Conservation (phyloP, 768 basidiomycete species). For the Mycena galericulata region DNA sequence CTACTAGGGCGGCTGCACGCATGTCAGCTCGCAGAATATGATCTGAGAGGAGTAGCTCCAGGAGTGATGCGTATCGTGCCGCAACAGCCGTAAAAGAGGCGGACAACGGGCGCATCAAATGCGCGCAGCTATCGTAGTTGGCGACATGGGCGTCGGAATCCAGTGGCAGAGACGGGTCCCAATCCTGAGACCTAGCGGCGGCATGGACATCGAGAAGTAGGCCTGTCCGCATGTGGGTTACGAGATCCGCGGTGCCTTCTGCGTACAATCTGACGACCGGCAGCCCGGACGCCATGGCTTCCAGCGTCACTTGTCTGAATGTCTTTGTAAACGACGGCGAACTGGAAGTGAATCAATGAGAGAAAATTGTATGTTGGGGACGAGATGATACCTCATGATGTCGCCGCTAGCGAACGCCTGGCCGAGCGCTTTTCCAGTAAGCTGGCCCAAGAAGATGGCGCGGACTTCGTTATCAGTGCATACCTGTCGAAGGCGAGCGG, state of each 20-base stretch:
- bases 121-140: slow-evolving; percentile 1
- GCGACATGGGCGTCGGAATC: not conserved
- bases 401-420: slow-evolving; percentile 55
- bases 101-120: slow-evolving; percentile 7
- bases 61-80: not conserved
- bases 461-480: slow-evolving; percentile 3
- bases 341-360: slow-evolving; percentile 2
- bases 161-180: not conserved
- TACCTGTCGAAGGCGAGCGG: not conserved
- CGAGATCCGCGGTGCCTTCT: slow-evolving; percentile 21
- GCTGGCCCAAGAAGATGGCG: slow-evolving; percentile 52
- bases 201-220: slow-evolving; percentile 3
- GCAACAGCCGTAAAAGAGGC: not conserved
- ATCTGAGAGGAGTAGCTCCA: not conserved
- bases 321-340: slow-evolving; percentile 42
- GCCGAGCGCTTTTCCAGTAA: slow-evolving; percentile 50
- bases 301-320: slow-evolving; percentile 56
- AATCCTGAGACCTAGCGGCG: not conserved
- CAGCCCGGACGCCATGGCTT: slow-evolving; percentile 57
- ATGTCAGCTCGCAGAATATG: not conserved
- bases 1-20: not conserved
- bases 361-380: no score
- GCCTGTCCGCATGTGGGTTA: slow-evolving; percentile 25
- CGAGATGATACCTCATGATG: slow-evolving; percentile 43
- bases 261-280: slow-evolving; percentile 44